A percentile compares a stretch with the other conserved stretches of the same genome.
These are phyloP conservation scores for Neofusicoccum cordaticola DNA, from an alignment of 2,329 filamentous ascomycete species.

Conservation along the genomic window DNA sequence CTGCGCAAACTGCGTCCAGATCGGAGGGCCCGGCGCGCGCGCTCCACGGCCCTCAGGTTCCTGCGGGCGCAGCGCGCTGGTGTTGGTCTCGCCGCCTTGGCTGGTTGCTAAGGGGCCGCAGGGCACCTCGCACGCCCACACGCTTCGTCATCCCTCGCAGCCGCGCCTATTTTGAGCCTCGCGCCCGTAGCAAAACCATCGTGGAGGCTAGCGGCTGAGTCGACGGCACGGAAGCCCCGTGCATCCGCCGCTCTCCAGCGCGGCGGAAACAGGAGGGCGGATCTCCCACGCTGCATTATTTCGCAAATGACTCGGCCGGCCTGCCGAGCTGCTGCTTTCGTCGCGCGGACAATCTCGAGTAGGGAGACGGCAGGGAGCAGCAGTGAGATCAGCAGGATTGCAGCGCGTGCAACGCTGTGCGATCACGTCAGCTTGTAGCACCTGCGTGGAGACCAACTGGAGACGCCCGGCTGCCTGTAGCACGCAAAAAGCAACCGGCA, in stretches of 20 bases:
- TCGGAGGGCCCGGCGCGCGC: background rate
- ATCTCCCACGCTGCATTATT: constrained; percentile 7
- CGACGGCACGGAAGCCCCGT: constrained; percentile 9
- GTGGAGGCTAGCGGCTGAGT: background rate
- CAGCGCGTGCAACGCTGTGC: background rate
- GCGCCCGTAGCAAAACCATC: constrained; percentile 5
- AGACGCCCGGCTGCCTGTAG: background rate
- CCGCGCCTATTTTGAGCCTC: constrained; percentile 7
- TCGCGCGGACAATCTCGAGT: background rate
- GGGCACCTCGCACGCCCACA: background rate
- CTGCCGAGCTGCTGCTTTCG: constrained; percentile 12
- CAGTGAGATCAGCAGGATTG: constrained; percentile 5
- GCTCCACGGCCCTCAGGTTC: background rate
- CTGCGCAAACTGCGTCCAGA: background rate
- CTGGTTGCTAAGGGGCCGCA: background rate
- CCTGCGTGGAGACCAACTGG: background rate
- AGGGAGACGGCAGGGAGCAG: constrained; percentile 11
- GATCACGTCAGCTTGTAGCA: constrained; percentile 8
- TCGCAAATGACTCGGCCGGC: constrained; percentile 13
- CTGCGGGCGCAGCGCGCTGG: background rate
- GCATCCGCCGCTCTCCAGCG: constrained; percentile 7
- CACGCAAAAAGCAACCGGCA: constrained; percentile 2
- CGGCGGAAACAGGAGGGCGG: constrained; percentile 14
- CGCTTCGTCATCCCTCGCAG: constrained; percentile 12
- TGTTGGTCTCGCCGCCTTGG: background rate